These are phyloP conservation scores for Orbilia oligospora DNA, from an alignment of 2,329 filamentous ascomycete genomes.

Conservation along the genomic window DNA sequence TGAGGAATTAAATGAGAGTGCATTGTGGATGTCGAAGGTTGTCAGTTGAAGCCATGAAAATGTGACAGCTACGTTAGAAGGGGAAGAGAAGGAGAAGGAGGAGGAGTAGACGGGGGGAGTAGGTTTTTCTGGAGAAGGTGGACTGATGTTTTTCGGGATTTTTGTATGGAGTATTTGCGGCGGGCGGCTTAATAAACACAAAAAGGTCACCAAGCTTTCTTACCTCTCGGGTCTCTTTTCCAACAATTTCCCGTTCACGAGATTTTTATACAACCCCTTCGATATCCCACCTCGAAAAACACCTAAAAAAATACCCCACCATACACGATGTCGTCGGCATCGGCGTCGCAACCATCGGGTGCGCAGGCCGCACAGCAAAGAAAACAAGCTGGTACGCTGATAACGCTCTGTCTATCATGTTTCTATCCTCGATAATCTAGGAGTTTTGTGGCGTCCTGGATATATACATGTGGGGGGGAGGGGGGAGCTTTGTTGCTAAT, in stretches of 20 bases:
- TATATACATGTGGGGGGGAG: constrained; percentile 26
- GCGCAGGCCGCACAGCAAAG: constrained; percentile 61
- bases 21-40: constrained; percentile 73
- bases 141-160: constrained; percentile 46
- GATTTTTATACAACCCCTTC: background rate
- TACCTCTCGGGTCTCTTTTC: background rate
- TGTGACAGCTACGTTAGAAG: constrained; percentile 9
- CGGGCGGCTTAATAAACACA: constrained; percentile 44
- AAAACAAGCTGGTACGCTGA: constrained; percentile 66
- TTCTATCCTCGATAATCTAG: constrained; percentile 38
- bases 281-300: constrained; percentile 3
- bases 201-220: constrained; percentile 18
- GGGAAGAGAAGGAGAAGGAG: background rate
- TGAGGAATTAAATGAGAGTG: constrained; percentile 97
- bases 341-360: constrained; percentile 22
- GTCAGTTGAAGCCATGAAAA: constrained; percentile 36
- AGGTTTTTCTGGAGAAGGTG: constrained; percentile 35
- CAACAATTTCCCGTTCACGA: constrained; percentile 15
- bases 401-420: constrained; percentile 27
- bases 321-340: constrained; percentile 47
- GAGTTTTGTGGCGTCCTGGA: background rate
- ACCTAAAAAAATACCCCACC: background rate
- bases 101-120: background rate
- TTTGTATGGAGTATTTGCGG: constrained; percentile 20
- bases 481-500: background rate